Evolutionary conservation across 345 rosid species (phyloP).

Genomic region (Lepidium sativum): DNA sequence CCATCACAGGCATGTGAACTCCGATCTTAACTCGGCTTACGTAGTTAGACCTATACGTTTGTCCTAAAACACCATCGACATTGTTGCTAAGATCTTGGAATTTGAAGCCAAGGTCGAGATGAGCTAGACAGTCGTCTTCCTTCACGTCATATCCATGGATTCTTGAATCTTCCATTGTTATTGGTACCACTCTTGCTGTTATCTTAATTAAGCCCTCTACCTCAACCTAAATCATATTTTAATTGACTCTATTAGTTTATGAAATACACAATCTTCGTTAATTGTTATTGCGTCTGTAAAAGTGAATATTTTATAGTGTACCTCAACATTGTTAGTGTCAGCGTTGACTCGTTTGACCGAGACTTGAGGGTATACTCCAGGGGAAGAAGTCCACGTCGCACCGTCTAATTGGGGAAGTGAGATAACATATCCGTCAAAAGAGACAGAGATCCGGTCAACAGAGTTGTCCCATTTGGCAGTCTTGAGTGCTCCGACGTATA

Average conservation of each 20-base stretch:
- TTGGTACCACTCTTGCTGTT: constrained; percentile 48
- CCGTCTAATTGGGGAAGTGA: constrained; percentile 23
- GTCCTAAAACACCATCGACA: constrained; percentile 55
- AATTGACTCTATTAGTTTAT: not conserved
- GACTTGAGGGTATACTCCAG: constrained; percentile 3
- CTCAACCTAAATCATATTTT: constrained; percentile 16
- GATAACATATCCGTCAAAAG: constrained; percentile 33
- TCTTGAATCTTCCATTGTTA: constrained; percentile 48
- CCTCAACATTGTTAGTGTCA: constrained; percentile 34
- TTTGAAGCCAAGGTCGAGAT: constrained; percentile 57
- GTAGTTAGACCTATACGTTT: constrained; percentile 44
- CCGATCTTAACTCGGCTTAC: constrained; percentile 51
- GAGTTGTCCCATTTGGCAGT: constrained; percentile 54
- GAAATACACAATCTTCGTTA: too few relatives aligned
- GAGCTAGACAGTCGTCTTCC: constrained; percentile 58
- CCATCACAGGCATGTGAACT: constrained; percentile 54
- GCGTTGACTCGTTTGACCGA: constrained; percentile 31
- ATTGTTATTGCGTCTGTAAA: not conserved
- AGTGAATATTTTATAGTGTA: not conserved
- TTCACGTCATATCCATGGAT: constrained; percentile 48
- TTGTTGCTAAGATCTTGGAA: constrained; percentile 38
- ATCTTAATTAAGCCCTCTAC: constrained; percentile 36
- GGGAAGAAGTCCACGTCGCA: constrained; percentile 31
- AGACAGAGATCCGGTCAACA: constrained; percentile 29
- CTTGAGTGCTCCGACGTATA: constrained; percentile 41